phyloP scores from a whole-genome alignment of 257 asterid genomes.

The Lycium ferocissimum region DNA sequence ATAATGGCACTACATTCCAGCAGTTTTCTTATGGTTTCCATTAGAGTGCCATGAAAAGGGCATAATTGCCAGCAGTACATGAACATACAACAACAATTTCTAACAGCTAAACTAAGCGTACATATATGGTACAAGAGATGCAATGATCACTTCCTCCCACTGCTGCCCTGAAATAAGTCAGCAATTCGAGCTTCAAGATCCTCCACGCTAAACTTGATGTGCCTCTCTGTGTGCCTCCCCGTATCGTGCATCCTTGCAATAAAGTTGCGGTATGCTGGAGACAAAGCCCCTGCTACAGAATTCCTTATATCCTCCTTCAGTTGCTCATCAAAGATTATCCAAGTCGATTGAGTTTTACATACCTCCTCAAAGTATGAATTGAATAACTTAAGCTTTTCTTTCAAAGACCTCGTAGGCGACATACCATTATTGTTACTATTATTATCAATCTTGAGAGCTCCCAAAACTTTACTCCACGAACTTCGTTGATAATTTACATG shows the following conservation, averaged over 20 bases:
- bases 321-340: constrained; percentile 87
- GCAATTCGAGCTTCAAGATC: constrained; percentile 75
- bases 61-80: constrained; percentile 42
- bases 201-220: constrained; percentile 69
- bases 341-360: constrained; percentile 66
- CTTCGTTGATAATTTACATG: constrained; percentile 85
- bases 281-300: constrained; percentile 57
- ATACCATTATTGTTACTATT: constrained; percentile 47
- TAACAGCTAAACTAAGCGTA: constrained; percentile 37
- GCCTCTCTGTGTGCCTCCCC: constrained; percentile 74
- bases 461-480: constrained; percentile 91
- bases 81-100: constrained; percentile 31
- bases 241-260: constrained; percentile 63
- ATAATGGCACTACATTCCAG: not conserved
- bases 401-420: constrained; percentile 68
- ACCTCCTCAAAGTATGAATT: constrained; percentile 78
- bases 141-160: constrained; percentile 65
- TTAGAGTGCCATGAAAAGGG: constrained; percentile 2
- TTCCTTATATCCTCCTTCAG: constrained; percentile 77
- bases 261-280: constrained; percentile 74
- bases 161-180: constrained; percentile 65
- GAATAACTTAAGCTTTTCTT: constrained; percentile 82
- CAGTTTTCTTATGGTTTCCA: not conserved
- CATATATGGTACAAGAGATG: constrained; percentile 46
- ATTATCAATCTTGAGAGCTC: constrained; percentile 67